Evolutionary conservation across 257 asterid genomes (phyloP), one percentile per base, ranked within the genome.

Genomic region (Primulina tabacum): DNA sequence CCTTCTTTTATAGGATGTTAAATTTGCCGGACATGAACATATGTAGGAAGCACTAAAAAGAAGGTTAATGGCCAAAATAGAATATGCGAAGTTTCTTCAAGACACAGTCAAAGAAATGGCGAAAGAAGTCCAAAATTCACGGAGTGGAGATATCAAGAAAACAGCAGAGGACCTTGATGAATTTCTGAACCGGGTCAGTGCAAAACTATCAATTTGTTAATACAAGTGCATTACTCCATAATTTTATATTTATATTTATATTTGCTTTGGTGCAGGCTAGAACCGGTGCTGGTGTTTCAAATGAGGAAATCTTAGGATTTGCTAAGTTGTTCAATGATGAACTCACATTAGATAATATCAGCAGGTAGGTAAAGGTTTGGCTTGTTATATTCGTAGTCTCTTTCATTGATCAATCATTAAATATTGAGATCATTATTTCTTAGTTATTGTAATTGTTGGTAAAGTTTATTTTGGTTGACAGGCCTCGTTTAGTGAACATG

Each of bases 271-370:
- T 67, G 71, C 85, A 92, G 97, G 90, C 88, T 38, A 86, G 97
- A 87, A 89, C 80, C 75, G 97, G 97, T 69, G 89, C 95, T 62
- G 76, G 85, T 62, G 95, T 86, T 69, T 77, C 94, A 10, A 92
- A 92, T 76, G 97, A 89, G 52, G 96, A 89, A 80, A 92, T 92
- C 43, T 69, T 92, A 74, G 97, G 92, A 37, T 92, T 89, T 77
- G 97, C 97, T 53, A 92, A 87, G 81, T 77, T 92, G 89, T 92
- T 92, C 86, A 92, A 89, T 77, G 97, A 92, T 85, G 97, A 89
- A 69, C 96, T 92, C 82, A 92, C 97, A 14, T 82, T 92, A 30
- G 98, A 92, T 83, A 92, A 85, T 73, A 89, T 92, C 65, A 89
- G 96, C 96, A 89, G 98, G 98, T 92, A 88, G 34, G 34, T 32